These are phyloP conservation scores for Sarcodon aspratus DNA, from an alignment of 768 basidiomycete genomes.

Conservation along the genomic window DNA sequence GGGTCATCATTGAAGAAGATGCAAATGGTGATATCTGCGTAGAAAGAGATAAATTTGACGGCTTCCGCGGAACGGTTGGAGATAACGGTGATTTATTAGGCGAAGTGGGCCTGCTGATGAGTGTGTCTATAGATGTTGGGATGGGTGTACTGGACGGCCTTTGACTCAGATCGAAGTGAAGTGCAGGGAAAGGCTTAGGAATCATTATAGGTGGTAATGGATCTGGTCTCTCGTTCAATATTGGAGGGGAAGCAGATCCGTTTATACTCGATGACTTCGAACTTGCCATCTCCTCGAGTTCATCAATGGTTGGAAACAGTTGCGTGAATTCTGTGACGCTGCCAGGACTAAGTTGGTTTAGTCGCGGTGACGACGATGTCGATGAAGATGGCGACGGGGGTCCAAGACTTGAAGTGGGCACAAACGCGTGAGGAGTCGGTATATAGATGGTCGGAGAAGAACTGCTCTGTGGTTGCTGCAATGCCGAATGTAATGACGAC, in stretches of 20 bases:
- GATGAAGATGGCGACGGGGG: conserved; percentile 70
- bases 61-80: conserved; percentile 32
- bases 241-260: conserved; percentile 17
- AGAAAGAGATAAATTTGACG: conserved; percentile 26
- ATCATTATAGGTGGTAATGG: conserved; percentile 6
- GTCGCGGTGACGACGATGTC: conserved; percentile 49
- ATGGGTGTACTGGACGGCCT: conserved; percentile 66
- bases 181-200: conserved; percentile 24
- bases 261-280: conserved; percentile 25
- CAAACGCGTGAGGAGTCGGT: conserved; percentile 39
- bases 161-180: conserved; percentile 34
- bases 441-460: conserved; percentile 8
- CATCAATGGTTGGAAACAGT: conserved; percentile 69
- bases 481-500: conserved; percentile 11
- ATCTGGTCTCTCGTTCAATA: conserved; percentile 4
- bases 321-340: conserved; percentile 45
- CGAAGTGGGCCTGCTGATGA: conserved; percentile 55
- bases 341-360: conserved; percentile 18
- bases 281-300: conserved; percentile 47
- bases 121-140: conserved; percentile 41
- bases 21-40: conserved; percentile 18
- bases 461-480: conserved; percentile 7
- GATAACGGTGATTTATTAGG: conserved; percentile 16
- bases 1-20: conserved; percentile 18
- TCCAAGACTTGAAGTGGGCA: conserved; percentile 60